These are phyloP conservation scores for Yarrowia divulgata DNA, from an alignment of 805 yeast species.

Conservation along the genomic window DNA sequence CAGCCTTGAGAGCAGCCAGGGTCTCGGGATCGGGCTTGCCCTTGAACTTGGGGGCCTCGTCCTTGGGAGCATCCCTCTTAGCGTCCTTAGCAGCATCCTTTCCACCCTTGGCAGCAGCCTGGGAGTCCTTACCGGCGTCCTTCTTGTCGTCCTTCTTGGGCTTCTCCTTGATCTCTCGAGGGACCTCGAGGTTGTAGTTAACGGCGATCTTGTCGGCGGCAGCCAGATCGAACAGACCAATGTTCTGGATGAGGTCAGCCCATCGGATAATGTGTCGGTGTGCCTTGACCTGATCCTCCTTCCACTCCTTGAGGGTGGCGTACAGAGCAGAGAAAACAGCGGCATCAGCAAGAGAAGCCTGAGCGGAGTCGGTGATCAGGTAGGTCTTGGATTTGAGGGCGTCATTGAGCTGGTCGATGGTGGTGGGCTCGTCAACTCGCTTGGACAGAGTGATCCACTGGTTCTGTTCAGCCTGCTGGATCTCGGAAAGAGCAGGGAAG, in stretches of 20 bases:
- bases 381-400: constrained; percentile 73
- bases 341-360: constrained; percentile 73
- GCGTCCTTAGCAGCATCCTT: constrained; percentile 39
- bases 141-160: constrained; percentile 52
- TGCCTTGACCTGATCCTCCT: constrained; percentile 63
- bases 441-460: constrained; percentile 82
- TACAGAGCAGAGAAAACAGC: constrained; percentile 69
- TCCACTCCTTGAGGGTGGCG: constrained; percentile 66
- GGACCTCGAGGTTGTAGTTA: constrained; percentile 67
- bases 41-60: constrained; percentile 40
- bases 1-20: constrained; percentile 46
- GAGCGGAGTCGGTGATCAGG: constrained; percentile 63
- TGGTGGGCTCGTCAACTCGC: constrained; percentile 59
- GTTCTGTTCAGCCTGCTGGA: constrained; percentile 71
- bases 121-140: constrained; percentile 43
- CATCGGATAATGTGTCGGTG: constrained; percentile 91
- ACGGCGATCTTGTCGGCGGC: constrained; percentile 62
- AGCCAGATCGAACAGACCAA: constrained; percentile 56
- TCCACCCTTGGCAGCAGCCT: constrained; percentile 43
- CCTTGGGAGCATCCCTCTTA: constrained; percentile 50
- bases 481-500: constrained; percentile 46
- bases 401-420: constrained; percentile 66
- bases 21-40: constrained; percentile 62
- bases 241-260: constrained; percentile 85
- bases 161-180: constrained; percentile 71